These are phyloP conservation scores for Ceratonia siliqua DNA, from an alignment of 306 rosid species.

Conservation along the genomic window DNA sequence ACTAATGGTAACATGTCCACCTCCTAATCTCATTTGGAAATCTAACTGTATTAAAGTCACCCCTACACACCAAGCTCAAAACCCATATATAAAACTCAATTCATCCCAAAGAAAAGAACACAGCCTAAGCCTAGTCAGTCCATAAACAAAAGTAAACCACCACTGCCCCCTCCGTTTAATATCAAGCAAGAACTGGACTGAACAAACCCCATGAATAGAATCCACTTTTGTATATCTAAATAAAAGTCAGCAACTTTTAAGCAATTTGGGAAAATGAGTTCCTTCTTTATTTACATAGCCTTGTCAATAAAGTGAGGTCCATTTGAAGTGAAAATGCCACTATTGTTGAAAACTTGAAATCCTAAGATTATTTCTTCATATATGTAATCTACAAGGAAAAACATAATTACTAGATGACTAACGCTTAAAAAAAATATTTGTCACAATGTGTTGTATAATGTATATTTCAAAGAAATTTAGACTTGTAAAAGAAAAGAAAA, in stretches of 20 bases:
- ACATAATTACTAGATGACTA: too few relatives aligned
- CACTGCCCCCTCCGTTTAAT: not conserved
- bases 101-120: not conserved
- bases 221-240: not conserved
- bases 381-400: not conserved
- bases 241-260: not conserved
- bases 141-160: too few relatives aligned
- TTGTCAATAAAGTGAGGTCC: not conserved
- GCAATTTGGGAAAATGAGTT: not conserved
- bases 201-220: not conserved
- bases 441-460: too few relatives aligned
- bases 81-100: not conserved
- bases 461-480: too few relatives aligned
- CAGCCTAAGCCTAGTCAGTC: not conserved
- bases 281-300: not conserved
- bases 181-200: not conserved
- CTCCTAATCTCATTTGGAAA: not conserved
- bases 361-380: not conserved
- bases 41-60: not conserved
- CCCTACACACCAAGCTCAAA: not conserved
- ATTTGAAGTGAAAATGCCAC: too few relatives aligned
- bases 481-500: constrained; percentile 8
- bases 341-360: not conserved
- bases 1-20: not conserved
- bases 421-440: too few relatives aligned